Base-by-base conservation (phyloP, 805 yeast species). In the Pichia nakasei region DNA sequence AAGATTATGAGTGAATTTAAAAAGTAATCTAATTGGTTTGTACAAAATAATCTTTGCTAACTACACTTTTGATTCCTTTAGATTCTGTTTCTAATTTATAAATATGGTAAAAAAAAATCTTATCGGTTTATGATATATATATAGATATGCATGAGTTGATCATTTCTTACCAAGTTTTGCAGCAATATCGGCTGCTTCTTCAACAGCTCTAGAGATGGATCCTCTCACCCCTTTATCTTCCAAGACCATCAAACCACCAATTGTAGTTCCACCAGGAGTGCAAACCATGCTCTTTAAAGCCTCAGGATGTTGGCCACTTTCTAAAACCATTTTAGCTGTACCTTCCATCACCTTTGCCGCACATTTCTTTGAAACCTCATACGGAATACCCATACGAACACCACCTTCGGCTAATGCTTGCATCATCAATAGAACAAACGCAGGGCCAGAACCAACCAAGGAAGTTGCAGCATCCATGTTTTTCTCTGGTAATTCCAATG, bases 241-340 rank as follows among this genome's bases (percentile, higher is more conserved):
- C 82, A 93, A 79, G 51, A 80, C 86, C 63, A 91, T 73, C 46
- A 93, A 69, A 0, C 98, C 98, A 9, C 95, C 95, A 60, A 93
- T 93, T 4, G 98, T 93, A 41, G 97, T 89, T 29, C 98, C 98
- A 26, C 93, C 98, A 21, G 98, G 98, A 0, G 98, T 93, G 60
- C 96, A 88, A 9, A 93, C 93, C 54, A 80, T 82, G 60, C 84
- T 80, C 60, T 85, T 85, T 60, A 93, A 73, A 12, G 76, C 86
- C 18, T 93, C 91, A 11, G 98, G 98, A 58, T 91, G 96, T 37
- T 72, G 77, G 3, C 86, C 88, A 11, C 88, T 80, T 52, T 78
- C 76, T 50, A 81, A 75, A 1, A 82, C 89, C 96, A 93, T 85
- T 64, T 79, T 80, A 15, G 93, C 91, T 13, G 97, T 85, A 21